Conservation (phyloP, 371 early-diverging fungal species). For the Rhizopus microsporus region DNA sequence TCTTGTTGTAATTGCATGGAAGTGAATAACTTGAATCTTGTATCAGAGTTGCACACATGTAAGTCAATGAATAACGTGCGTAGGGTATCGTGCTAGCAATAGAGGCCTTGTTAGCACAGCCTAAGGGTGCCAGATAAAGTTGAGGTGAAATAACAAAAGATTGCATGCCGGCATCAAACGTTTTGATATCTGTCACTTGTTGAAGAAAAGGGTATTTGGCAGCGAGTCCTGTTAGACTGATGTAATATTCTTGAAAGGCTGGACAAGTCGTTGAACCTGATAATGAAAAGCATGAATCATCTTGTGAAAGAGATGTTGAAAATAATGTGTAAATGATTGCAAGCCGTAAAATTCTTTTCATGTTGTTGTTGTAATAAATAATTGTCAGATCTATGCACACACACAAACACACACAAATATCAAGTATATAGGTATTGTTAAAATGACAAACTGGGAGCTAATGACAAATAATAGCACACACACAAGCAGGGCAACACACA, state of each 20-base stretch:
- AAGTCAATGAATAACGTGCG: slow-evolving; percentile 45
- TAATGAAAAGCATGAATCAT: slow-evolving; percentile 34
- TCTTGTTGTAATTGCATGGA: slow-evolving; percentile 39
- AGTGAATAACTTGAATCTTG: slow-evolving; percentile 37
- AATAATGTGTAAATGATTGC: neutral
- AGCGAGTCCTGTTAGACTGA: slow-evolving; percentile 28
- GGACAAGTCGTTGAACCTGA: slow-evolving; percentile 41
- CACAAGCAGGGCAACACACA: neutral
- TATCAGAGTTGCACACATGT: slow-evolving; percentile 37
- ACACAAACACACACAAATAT: neutral
- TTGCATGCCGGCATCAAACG: slow-evolving; percentile 39
- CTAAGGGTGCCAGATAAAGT: slow-evolving; percentile 29
- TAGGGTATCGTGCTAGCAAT: slow-evolving; percentile 29
- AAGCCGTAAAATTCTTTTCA: too few relatives aligned
- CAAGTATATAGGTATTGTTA: neutral
- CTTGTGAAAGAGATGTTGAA: slow-evolving; percentile 1
- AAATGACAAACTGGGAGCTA: too few relatives aligned
- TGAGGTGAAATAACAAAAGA: slow-evolving; percentile 28
- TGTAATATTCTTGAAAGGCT: slow-evolving; percentile 41
- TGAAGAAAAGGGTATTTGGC: slow-evolving; percentile 28
- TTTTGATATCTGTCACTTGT: slow-evolving; percentile 30
- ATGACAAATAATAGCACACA: too few relatives aligned
- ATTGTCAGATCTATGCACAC: neutral
- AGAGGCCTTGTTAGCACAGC: slow-evolving; percentile 28
- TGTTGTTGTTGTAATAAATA: neutral